A percentile compares a stretch with the other conserved stretches of the same genome.
Evolutionary conservation across 208 protist genomes (phyloP).

Genomic region (Leishmania gerbilli): DNA sequence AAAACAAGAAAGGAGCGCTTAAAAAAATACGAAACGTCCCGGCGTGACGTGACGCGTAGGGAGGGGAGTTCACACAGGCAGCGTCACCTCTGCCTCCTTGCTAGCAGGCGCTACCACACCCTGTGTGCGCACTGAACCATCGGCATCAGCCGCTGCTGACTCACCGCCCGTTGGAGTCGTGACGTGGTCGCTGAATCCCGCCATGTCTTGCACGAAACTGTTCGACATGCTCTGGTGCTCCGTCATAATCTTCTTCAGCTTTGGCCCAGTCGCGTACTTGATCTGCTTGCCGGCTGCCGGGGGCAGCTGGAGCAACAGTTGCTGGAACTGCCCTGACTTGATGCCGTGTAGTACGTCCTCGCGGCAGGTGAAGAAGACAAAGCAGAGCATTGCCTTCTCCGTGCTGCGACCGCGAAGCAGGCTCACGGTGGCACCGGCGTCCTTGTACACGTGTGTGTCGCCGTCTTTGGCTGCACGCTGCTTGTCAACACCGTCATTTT

Average conservation of each 20-base stretch:
- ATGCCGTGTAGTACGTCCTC: slow-evolving; percentile 60
- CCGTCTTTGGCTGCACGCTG: not conserved
- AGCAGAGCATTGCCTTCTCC: slow-evolving; percentile 44
- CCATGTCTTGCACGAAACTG: slow-evolving; percentile 26
- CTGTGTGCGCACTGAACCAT: not conserved
- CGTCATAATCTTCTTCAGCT: slow-evolving; percentile 38
- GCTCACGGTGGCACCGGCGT: not conserved
- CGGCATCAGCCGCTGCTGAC: not conserved
- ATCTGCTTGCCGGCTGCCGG: slow-evolving; percentile 49
- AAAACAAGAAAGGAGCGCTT: not conserved
- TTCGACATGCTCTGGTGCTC: slow-evolving; percentile 31
- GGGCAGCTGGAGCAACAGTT: slow-evolving; percentile 40
- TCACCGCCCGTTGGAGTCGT: not conserved
- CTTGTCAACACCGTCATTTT: not conserved
- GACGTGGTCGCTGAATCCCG: slow-evolving; percentile 5
- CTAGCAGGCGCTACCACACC: not conserved
- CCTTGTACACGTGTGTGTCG: not conserved
- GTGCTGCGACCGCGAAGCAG: no score
- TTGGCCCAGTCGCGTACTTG: slow-evolving; percentile 63
- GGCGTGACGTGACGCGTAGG: not conserved
- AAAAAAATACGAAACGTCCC: not conserved
- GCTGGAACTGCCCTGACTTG: slow-evolving; percentile 24
- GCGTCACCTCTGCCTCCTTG: not conserved
- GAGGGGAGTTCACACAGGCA: not conserved
- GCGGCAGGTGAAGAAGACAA: slow-evolving; percentile 72